Evolutionary conservation across 129 eudicot genomes (phyloP), one percentile per base, ranked within the genome.

Genomic region (Chrysanthemum makinoi): DNA sequence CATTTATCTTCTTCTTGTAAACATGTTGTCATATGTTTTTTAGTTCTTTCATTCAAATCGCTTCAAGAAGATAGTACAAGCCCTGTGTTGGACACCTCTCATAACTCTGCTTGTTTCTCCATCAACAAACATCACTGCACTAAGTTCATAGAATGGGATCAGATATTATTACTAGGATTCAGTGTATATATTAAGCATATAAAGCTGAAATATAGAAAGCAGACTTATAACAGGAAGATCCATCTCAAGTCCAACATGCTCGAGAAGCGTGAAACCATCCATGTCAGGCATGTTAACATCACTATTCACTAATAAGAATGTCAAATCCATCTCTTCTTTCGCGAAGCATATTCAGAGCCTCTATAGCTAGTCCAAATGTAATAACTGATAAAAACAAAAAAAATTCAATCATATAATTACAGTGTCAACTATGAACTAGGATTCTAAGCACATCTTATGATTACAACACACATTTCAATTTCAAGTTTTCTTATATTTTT

Each of bases 271-370:
- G 73, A 95, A 95, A 43, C 99, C 99, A 77, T 95, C 99, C 99
- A 90, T 95, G 74, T 95, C 99, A 15, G 99, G 99, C 99, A 90
- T 95, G 82, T 90, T 90, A 24, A 95, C 99, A 81, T 95, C 99
- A 70, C n/a, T n/a, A n/a, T n/a, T n/a, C n/a, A n/a, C 97, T 90
- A 44, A 90, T 86, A n/a, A 90, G 96, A 7, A 95, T 84, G 86
- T 95, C 97, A n/a, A n/a, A n/a, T n/a, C n/a, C n/a, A n/a, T n/a
- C n/a, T n/a, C n/a, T n/a, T n/a, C n/a, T n/a, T n/a, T n/a, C n/a
- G n/a, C n/a, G n/a, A n/a, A n/a, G n/a, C n/a, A n/a, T n/a, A n/a
- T n/a, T n/a, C n/a, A n/a, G n/a, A n/a, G n/a, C n/a, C n/a, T n/a
- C n/a, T n/a, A n/a, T n/a, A n/a, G n/a, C n/a, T n/a, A n/a, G n/a